These are phyloP conservation scores for Xylariaceae sp. DNA, from an alignment of 2,329 filamentous ascomycete species.

Conservation along the genomic window DNA sequence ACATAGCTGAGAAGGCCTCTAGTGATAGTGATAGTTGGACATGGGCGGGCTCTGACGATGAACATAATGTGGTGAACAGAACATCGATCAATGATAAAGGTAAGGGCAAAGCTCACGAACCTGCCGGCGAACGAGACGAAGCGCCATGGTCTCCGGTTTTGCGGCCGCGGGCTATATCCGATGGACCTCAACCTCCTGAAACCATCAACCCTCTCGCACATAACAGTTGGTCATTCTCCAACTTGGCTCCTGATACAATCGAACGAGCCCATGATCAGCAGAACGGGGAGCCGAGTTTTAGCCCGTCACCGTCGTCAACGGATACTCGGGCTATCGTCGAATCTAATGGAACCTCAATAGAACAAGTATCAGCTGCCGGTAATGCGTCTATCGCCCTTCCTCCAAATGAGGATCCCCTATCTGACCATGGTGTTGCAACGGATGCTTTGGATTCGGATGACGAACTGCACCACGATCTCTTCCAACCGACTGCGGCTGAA, in stretches of 20 bases:
- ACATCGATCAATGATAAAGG: conserved; percentile 16
- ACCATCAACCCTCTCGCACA: conserved; percentile 49
- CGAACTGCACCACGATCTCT: not conserved
- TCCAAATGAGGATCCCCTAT: not conserved
- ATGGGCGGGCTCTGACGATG: conserved; percentile 27
- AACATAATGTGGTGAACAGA: conserved; percentile 10
- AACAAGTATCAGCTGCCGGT: not conserved
- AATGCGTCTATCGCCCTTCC: not conserved
- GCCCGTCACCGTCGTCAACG: not conserved
- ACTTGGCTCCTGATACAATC: conserved; percentile 5
- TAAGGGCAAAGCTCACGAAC: conserved; percentile 18
- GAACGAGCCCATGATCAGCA: not conserved
- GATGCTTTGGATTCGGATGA: not conserved
- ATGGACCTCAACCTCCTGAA: conserved; percentile 44
- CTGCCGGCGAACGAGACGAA: conserved; percentile 1
- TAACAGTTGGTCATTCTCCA: conserved; percentile 55
- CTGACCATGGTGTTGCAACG: not conserved
- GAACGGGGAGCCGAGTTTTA: not conserved
- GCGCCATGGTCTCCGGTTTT: conserved; percentile 7
- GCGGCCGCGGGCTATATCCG: conserved; percentile 51
- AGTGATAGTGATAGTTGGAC: conserved; percentile 29
- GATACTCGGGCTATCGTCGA: not conserved
- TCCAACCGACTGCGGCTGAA: not conserved
- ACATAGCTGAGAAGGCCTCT: conserved; percentile 17
- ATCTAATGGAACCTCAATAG: not conserved